Evolutionary conservation across 2,329 filamentous ascomycete species (phyloP).

Genomic region (Emmonsiellopsis sp.): DNA sequence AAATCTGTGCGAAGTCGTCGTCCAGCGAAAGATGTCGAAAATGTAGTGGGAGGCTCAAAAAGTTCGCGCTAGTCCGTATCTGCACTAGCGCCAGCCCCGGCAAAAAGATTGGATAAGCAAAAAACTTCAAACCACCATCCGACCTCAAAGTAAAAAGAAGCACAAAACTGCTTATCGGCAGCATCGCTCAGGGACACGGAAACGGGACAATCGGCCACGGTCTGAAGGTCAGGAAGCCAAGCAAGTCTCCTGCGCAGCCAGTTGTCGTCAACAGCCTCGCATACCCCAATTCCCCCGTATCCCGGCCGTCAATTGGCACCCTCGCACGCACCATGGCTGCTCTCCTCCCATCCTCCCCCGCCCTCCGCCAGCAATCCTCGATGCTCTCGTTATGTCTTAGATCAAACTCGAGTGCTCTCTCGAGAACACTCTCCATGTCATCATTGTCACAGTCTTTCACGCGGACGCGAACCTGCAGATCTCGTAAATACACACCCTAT

Average conservation of each 20-base stretch:
- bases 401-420: constrained; percentile 3
- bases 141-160: neutral
- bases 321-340: constrained; percentile 6
- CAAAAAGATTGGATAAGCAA: neutral
- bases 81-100: neutral
- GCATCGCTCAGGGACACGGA: neutral
- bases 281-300: neutral
- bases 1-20: constrained; percentile 2
- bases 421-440: neutral
- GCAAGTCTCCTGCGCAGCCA: neutral
- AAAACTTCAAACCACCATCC: neutral
- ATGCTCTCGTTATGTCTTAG: constrained; percentile 6
- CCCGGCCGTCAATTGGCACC: neutral
- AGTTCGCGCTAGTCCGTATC: constrained; percentile 3
- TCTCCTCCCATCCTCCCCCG: constrained; percentile 14
- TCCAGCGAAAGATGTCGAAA: constrained; percentile 1
- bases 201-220: neutral
- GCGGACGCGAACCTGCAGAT: constrained; percentile 3
- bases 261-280: neutral
- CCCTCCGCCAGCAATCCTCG: constrained; percentile 26
- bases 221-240: neutral
- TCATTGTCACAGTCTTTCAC: constrained; percentile 5
- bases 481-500: constrained; percentile 3
- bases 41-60: constrained; percentile 2
- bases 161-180: neutral